phyloP scores from a whole-genome alignment of 2,329 filamentous ascomycete species.

The Fusarium bactridioides region DNA sequence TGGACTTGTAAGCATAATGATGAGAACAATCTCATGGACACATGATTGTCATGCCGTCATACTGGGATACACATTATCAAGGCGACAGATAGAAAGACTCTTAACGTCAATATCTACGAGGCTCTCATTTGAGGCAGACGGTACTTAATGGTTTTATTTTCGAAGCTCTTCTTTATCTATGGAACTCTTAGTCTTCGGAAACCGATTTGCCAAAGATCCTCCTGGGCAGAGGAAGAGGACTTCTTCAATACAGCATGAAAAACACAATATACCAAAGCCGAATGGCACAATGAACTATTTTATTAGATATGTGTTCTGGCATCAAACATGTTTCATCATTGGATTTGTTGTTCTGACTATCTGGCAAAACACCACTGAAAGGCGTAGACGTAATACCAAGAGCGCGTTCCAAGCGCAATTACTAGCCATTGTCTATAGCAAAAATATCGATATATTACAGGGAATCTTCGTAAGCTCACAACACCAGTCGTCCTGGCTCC shows the following conservation, averaged over 20 bases:
- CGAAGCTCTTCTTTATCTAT: not conserved
- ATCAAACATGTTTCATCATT: conserved; percentile 24
- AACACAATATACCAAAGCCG: not conserved
- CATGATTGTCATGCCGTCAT: not conserved
- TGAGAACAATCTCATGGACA: too few relatives aligned
- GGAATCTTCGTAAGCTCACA: conserved; percentile 52
- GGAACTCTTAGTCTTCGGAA: not conserved
- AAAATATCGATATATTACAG: conserved; percentile 44
- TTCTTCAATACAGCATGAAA: not conserved
- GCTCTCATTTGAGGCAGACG: not conserved
- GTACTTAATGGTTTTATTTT: not conserved
- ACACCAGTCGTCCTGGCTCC: conserved; percentile 78
- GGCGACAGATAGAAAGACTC: not conserved
- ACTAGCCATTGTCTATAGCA: conserved; percentile 40
- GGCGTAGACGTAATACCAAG: conserved; percentile 22
- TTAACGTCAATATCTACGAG: not conserved
- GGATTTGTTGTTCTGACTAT: conserved; percentile 14
- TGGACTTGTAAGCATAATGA: not conserved
- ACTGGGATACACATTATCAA: not conserved
- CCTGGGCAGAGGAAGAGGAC: not conserved
- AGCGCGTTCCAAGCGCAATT: conserved; percentile 29
- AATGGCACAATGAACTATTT: not conserved
- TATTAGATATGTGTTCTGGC: not conserved
- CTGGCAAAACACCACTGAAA: conserved; percentile 12
- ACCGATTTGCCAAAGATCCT: not conserved